Evolutionary conservation across 768 basidiomycete genomes (phyloP).

Genomic region (Tricholoma flavovirens): DNA sequence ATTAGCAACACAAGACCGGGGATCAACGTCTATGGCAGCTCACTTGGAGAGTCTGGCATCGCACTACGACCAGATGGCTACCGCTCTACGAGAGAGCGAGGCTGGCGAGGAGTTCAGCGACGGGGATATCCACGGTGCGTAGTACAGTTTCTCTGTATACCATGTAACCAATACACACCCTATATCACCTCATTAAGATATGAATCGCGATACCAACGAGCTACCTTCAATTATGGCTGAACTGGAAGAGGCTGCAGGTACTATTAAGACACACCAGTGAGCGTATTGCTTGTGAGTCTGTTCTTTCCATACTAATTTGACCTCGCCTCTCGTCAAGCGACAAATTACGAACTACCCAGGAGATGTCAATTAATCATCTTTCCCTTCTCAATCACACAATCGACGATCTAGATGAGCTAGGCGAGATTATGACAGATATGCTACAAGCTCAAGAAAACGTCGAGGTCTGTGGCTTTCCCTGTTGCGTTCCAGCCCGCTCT

Average conservation of each 20-base stretch:
- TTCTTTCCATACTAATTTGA: slow-evolving; percentile 1
- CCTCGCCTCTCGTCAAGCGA: slow-evolving; percentile 32
- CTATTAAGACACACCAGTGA: slow-evolving; percentile 55
- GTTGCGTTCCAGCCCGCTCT: background rate
- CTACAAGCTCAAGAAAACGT: slow-evolving; percentile 60
- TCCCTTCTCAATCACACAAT: slow-evolving; percentile 44
- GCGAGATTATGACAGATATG: slow-evolving; percentile 77
- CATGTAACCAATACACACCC: background rate
- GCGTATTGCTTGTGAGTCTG: slow-evolving; percentile 16
- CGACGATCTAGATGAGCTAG: slow-evolving; percentile 69
- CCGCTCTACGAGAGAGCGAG: slow-evolving; percentile 61
- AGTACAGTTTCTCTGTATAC: background rate
- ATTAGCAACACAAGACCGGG: slow-evolving; percentile 50
- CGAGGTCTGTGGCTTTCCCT: slow-evolving; percentile 42
- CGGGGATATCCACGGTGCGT: slow-evolving; percentile 68
- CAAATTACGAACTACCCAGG: slow-evolving; percentile 40
- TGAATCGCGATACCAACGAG: slow-evolving; percentile 78
- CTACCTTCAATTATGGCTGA: slow-evolving; percentile 70
- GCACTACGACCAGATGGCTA: slow-evolving; percentile 76
- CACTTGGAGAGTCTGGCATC: slow-evolving; percentile 65
- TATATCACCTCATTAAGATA: slow-evolving; percentile 39
- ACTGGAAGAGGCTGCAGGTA: slow-evolving; percentile 50
- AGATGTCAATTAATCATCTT: slow-evolving; percentile 40
- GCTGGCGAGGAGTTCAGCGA: slow-evolving; percentile 62
- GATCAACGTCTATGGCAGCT: slow-evolving; percentile 62